A percentile compares a stretch with the other conserved stretches of the same genome.
Evolutionary conservation across 192 early-diverging fungal genomes (phyloP).

Genomic region (Allomyces javanicus): DNA sequence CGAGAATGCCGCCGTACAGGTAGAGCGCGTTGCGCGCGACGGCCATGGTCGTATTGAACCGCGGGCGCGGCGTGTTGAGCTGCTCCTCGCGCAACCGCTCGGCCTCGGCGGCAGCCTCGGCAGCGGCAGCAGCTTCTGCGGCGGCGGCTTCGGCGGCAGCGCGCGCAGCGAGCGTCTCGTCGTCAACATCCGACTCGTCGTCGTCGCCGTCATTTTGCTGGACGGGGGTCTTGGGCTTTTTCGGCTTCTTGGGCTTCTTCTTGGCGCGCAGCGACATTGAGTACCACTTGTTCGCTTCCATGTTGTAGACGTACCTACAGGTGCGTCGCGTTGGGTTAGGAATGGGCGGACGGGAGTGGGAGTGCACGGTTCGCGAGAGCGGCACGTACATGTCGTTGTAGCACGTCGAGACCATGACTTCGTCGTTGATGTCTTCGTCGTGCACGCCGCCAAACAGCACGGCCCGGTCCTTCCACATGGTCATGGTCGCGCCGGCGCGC

Average conservation of each 20-base stretch:
- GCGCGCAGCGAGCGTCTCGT: too few relatives aligned
- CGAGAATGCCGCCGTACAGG: slow-evolving; percentile 45
- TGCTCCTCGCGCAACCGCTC: neutral
- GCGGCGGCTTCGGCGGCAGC: too few relatives aligned
- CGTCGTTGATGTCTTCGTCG: slow-evolving; percentile 44
- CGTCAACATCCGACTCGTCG: slow-evolving; percentile 8
- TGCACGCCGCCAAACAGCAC: slow-evolving; percentile 41
- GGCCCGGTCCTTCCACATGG: slow-evolving; percentile 32
- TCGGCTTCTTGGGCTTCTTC: slow-evolving; percentile 16
- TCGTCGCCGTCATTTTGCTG: slow-evolving; percentile 7
- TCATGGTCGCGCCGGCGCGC: slow-evolving; percentile 28
- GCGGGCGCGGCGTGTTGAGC: slow-evolving; percentile 24
- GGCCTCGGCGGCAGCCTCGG: neutral
- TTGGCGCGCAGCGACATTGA: slow-evolving; percentile 24
- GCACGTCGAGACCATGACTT: slow-evolving; percentile 34
- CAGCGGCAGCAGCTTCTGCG: neutral
- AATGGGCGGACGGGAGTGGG: too few relatives aligned
- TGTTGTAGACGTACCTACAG: slow-evolving; percentile 20
- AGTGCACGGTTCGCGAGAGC: neutral
- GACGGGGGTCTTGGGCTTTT: slow-evolving; percentile 12
- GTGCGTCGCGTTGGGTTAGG: neutral
- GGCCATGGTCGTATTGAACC: slow-evolving; percentile 48
- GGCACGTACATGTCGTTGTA: slow-evolving; percentile 29
- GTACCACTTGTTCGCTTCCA: slow-evolving; percentile 42
- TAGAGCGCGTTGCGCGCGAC: slow-evolving; percentile 30